These are phyloP conservation scores for Picea glauca DNA, from an alignment of 75 land plant genomes.

Conservation along the genomic window DNA sequence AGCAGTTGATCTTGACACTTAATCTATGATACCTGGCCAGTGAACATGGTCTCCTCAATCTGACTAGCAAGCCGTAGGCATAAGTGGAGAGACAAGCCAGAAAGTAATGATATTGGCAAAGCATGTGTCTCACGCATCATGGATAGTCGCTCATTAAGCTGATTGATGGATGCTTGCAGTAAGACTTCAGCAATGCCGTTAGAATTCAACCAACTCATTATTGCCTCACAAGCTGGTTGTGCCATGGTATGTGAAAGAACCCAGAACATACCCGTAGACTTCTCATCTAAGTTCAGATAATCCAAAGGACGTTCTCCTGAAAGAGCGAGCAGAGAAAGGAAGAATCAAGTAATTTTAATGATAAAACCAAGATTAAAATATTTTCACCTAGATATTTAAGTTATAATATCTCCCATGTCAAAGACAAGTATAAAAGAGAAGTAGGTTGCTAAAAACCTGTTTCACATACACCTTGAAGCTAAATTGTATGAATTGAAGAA, in stretches of 20 bases:
- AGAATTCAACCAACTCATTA: constrained; percentile 85
- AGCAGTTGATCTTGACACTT: not conserved
- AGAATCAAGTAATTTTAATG: not conserved
- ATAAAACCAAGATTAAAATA: not conserved
- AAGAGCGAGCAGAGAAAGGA: constrained; percentile 8
- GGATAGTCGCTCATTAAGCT: constrained; percentile 63
- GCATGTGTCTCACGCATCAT: constrained; percentile 82
- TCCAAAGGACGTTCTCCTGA: constrained; percentile 90
- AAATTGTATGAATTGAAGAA: too few species aligned
- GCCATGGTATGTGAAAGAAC: constrained; percentile 94
- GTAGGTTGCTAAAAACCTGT: not conserved
- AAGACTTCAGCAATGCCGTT: constrained; percentile 60
- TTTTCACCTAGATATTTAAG: not conserved
- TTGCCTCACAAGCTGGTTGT: constrained; percentile 89
- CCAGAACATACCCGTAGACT: constrained; percentile 98
- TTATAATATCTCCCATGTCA: not conserved
- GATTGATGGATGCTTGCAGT: constrained; percentile 43
- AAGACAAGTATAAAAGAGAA: not conserved
- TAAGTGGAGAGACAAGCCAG: constrained; percentile 84
- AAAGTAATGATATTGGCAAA: constrained; percentile 77
- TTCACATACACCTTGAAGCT: too few species aligned
- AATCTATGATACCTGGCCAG: constrained; percentile 72
- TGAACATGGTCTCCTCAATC: constrained; percentile 86
- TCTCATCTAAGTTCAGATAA: constrained; percentile 83
- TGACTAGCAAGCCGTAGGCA: constrained; percentile 62